Evolutionary conservation across 1,284 basidiomycete species (phyloP).

Genomic region (Ustilago lituana): DNA sequence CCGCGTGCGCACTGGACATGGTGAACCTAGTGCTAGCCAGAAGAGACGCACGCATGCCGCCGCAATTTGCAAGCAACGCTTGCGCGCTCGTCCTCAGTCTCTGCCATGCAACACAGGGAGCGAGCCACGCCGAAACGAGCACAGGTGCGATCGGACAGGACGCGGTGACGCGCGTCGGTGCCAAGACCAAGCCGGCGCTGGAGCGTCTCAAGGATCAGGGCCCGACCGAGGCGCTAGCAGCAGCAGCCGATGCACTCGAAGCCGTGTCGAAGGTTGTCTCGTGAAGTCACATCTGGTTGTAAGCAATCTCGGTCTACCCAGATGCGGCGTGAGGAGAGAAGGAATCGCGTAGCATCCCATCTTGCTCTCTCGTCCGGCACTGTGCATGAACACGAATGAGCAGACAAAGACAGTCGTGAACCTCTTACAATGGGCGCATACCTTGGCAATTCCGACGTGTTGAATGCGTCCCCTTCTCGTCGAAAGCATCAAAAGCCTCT

Average conservation of each 20-base stretch:
- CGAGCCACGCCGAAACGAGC: background rate
- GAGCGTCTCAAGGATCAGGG: slow-evolving; percentile 34
- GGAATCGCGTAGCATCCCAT: too few species aligned
- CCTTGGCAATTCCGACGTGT: too few species aligned
- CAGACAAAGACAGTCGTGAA: too few species aligned
- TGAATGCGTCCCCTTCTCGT: too few species aligned
- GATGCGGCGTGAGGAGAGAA: too few species aligned
- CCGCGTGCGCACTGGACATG: slow-evolving; percentile 51
- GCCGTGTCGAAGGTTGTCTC: slow-evolving; percentile 15
- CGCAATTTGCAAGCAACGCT: slow-evolving; percentile 56
- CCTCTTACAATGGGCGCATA: too few species aligned
- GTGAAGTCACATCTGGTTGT: too few species aligned
- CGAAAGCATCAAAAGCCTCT: too few species aligned
- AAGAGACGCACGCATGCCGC: slow-evolving; percentile 60
- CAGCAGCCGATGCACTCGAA: slow-evolving; percentile 34
- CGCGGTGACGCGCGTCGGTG: slow-evolving; percentile 19
- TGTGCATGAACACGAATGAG: too few species aligned
- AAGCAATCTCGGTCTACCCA: too few species aligned
- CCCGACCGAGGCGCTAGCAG: slow-evolving; percentile 38
- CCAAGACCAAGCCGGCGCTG: slow-evolving; percentile 23
- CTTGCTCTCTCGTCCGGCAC: too few species aligned
- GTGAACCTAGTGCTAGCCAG: slow-evolving; percentile 52
- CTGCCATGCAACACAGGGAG: slow-evolving; percentile 14
- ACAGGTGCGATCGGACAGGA: slow-evolving; percentile 30
- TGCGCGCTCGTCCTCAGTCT: slow-evolving; percentile 46